Evolutionary conservation across 2,329 filamentous ascomycete genomes (phyloP).

Genomic region (Neospermospora avenae): DNA sequence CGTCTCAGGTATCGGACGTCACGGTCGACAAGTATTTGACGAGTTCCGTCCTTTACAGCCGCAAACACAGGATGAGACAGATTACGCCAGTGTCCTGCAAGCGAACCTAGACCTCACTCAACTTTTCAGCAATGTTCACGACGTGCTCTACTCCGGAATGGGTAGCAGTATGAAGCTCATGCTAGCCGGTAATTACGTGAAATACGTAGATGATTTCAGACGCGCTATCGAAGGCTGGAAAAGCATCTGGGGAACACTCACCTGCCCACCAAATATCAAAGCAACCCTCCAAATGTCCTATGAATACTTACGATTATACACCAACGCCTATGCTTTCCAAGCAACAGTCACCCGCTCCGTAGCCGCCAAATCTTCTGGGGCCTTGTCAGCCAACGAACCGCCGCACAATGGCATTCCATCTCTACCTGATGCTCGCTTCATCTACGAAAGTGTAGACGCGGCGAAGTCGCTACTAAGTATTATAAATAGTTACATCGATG

Average conservation of each 20-base stretch:
- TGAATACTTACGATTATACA: conserved; percentile 68
- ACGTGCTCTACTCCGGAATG: conserved; percentile 67
- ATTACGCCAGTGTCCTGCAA: conserved; percentile 66
- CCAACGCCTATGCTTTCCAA: conserved; percentile 72
- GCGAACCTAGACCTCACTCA: conserved; percentile 67
- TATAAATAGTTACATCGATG: conserved; percentile 56
- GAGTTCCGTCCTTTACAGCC: conserved; percentile 66
- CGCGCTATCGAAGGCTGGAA: conserved; percentile 69
- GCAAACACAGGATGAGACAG: conserved; percentile 56
- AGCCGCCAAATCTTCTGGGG: conserved; percentile 17
- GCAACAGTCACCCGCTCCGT: conserved; percentile 55
- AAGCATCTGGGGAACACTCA: conserved; percentile 62
- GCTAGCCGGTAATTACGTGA: conserved; percentile 67
- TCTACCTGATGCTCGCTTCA: conserved; percentile 60
- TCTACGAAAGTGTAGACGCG: conserved; percentile 61
- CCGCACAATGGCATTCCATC: conserved; percentile 52
- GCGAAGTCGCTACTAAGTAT: conserved; percentile 59
- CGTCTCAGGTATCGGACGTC: conserved; percentile 49
- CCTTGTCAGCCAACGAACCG: conserved; percentile 26
- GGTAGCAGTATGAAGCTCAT: conserved; percentile 66
- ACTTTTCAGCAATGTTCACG: conserved; percentile 69
- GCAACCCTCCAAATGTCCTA: conserved; percentile 65
- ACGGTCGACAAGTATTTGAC: conserved; percentile 42
- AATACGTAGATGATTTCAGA: conserved; percentile 71
- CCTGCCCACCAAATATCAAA: conserved; percentile 63